Conservation (phyloP, 1,284 basidiomycete genomes). For the Schizophyllum commune region DNA sequence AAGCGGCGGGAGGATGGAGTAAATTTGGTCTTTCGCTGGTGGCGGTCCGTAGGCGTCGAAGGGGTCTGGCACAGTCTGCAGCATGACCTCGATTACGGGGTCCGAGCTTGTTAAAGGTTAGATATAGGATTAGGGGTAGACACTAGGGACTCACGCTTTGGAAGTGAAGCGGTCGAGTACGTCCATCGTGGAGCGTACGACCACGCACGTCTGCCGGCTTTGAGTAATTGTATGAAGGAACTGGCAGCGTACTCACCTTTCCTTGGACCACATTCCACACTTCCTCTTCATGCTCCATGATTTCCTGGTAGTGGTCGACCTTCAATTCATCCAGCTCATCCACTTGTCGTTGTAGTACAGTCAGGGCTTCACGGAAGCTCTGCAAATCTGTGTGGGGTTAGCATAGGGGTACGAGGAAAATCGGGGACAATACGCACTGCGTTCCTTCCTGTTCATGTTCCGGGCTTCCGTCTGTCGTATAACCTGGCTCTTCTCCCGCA, state of each 20-base stretch:
- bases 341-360: conserved; percentile 81
- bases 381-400: conserved; percentile 56
- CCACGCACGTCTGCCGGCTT: conserved; percentile 49
- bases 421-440: conserved; percentile 48
- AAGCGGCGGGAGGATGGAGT: conserved; percentile 81
- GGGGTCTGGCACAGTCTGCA: conserved; percentile 86
- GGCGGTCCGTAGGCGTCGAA: conserved; percentile 89
- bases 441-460: conserved; percentile 78
- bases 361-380: conserved; percentile 78
- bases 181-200: conserved; percentile 75
- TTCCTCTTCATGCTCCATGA: conserved; percentile 88
- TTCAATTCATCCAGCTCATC: conserved; percentile 82
- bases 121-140: conserved; percentile 6
- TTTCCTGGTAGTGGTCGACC: conserved; percentile 76
- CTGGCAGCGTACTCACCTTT: conserved; percentile 45
- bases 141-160: conserved; percentile 64
- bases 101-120: conserved; percentile 52
- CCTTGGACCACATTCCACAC: conserved; percentile 86
- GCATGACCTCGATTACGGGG: conserved; percentile 84
- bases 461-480: conserved; percentile 87
- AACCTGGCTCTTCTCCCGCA: conserved; percentile 76
- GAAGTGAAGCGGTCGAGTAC: conserved; percentile 77
- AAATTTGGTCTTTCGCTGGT: conserved; percentile 78
- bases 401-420: conserved; percentile 3
- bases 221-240: conserved; percentile 1